Evolutionary conservation across 1,284 basidiomycete genomes (phyloP).

Genomic region (Tausonia pullulans): DNA sequence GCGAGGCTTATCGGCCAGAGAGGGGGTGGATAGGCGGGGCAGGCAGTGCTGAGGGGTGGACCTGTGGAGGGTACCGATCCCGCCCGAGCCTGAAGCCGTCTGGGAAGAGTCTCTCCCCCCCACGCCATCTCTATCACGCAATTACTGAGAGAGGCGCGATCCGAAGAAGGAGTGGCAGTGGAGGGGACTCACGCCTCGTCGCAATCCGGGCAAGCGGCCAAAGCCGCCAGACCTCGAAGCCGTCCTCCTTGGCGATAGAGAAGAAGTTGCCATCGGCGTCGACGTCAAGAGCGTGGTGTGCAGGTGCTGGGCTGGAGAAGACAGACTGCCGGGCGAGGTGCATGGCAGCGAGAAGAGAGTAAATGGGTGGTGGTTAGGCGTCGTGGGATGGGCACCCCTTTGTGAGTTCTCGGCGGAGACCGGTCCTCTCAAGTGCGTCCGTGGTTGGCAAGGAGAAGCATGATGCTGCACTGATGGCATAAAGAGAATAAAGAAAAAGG

Average conservation of each 20-base stretch:
- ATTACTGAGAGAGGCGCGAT: not conserved
- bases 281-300: slow-evolving; percentile 65
- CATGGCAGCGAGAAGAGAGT: slow-evolving; percentile 40
- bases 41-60: slow-evolving; percentile 15
- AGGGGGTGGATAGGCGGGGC: slow-evolving; percentile 38
- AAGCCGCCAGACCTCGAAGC: slow-evolving; percentile 75
- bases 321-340: slow-evolving; percentile 81
- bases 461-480: too few species aligned
- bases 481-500: too few species aligned
- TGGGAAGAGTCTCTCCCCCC: not conserved
- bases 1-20: slow-evolving; percentile 18
- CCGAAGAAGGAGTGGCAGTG: not conserved
- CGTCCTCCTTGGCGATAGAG: slow-evolving; percentile 65
- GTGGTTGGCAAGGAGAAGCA: too few species aligned
- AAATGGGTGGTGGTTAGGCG: not conserved
- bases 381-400: too few species aligned
- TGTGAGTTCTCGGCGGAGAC: too few species aligned
- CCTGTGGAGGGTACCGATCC: not conserved
- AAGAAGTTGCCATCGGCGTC: slow-evolving; percentile 69
- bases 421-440: too few species aligned
- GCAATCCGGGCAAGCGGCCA: slow-evolving; percentile 66
- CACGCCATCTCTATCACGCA: slow-evolving; percentile 8
- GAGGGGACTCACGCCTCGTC: slow-evolving; percentile 52
- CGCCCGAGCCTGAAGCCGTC: not conserved
- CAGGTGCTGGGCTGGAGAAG: slow-evolving; percentile 61